Evolutionary conservation across 108 stramenopile genomes (phyloP), one percentile per base, ranked within the genome.

Genomic region (Nitzschia putrida): DNA sequence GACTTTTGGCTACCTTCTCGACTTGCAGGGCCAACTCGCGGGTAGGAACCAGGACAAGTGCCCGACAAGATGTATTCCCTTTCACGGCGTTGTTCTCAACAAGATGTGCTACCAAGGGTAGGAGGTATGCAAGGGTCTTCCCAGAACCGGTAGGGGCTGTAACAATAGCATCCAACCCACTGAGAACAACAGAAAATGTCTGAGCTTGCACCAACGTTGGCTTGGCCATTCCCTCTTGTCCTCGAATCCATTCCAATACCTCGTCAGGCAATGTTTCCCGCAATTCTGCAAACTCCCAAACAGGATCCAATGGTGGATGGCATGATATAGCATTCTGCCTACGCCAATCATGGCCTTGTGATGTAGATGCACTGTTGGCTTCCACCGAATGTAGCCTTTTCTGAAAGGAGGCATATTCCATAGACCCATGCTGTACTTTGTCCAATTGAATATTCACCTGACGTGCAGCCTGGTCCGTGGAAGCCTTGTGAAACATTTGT

Each of bases 201-300:
- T 92, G 90, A 11, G 88, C 79, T 76, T 99, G 99, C 18, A 99
- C 97, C 10, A 92, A 86, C 18, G 99, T 99, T 13, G 97, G 97
- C 58, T 80, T 72, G 24, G n/a, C 76, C 64, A 53, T 85, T 61
- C 54, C 18, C 20, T 44, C 43, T 63, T 63, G 61, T 13, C 40
- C 54, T 14, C 45, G 22, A 57, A 65, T 67, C 71, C 71, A 72
- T 41, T 53, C 38, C 60, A 69, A 42, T 2, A 76, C 40, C 14
- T 38, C 12, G 21, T 16, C 59, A 8, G 84, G 84, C 44, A 88
- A 76, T n/a, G 83, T 29, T 39, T 41, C 61, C 40, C 63, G 7
- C 10, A 77, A 38, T 49, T 74, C 81, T 18, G 57, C 69, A 66
- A 86, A 89, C 0, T 77, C 68, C 7, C 75, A 68, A 2, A 91